Conservation (phyloP, 73 alveolate genomes). For the Stentor roeselii region DNA sequence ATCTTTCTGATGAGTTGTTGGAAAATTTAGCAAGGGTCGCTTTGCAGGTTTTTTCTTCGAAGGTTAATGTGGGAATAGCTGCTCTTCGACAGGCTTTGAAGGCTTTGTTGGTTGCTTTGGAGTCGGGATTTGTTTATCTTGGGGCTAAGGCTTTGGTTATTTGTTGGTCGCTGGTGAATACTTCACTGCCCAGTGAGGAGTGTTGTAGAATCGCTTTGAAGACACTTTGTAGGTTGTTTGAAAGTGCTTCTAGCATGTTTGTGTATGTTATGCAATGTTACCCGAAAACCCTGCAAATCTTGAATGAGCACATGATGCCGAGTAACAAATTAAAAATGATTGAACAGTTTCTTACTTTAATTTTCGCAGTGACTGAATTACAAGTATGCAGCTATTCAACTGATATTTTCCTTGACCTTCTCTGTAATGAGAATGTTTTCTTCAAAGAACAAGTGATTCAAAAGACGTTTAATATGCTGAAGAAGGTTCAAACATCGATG, state of each 20-base stretch:
- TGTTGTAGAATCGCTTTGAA: not conserved
- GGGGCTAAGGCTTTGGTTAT: slow-evolving; percentile 1
- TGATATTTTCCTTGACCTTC: not conserved
- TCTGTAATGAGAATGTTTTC: too few relatives aligned
- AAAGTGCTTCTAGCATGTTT: not conserved
- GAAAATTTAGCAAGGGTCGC: not conserved
- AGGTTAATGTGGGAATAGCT: not conserved
- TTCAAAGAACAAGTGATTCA: not conserved
- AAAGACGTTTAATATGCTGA: not conserved
- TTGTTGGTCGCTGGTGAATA: not conserved
- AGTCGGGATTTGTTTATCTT: not conserved
- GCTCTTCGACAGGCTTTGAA: not conserved
- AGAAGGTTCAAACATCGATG: not conserved
- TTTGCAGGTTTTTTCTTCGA: not conserved
- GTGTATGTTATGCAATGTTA: not conserved
- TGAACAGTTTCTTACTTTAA: not conserved
- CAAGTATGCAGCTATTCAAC: too few relatives aligned
- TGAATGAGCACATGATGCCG: not conserved
- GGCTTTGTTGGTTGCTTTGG: not conserved
- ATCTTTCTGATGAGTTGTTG: not conserved
- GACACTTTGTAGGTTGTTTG: not conserved
- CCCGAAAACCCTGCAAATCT: not conserved
- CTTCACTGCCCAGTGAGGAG: not conserved
- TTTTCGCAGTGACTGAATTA: not conserved
- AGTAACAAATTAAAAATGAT: too few relatives aligned